Base-by-base conservation (phyloP, 1,284 basidiomycete species). In the Cerrena zonata region DNA sequence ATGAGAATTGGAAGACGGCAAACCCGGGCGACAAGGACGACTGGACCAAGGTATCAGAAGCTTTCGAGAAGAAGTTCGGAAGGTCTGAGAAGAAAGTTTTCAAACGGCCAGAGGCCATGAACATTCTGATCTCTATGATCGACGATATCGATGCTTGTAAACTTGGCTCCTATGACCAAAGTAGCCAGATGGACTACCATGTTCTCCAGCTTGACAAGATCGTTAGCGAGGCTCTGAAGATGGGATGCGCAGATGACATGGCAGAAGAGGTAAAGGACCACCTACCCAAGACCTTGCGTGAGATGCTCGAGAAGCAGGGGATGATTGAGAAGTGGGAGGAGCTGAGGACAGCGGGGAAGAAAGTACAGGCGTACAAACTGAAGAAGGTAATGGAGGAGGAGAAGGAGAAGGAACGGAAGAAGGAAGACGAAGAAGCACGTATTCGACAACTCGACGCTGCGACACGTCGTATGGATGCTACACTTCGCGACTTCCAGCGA, bases 291-390 rank as follows among this genome's bases (percentile, higher is more conserved):
- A 19, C 36, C 7, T 4, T 30, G 10, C 23, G 39, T 3, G 4
- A 21, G 30, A 4, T 4, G 4, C 19, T 40, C 37, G 24, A 39
- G 2, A 10, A 19, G 5, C n/a, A 25, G 21, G 36, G 18, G n/a
- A 25, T 51, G 19, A 36, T n/a, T n/a, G n/a, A 19, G n/a, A 34
- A 15, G 19, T 53, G 52, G 52, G 42, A 38, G 4, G 44, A 30
- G 25, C 42, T 53, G 15, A n/a, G 26, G 21, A 23, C 24, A 18
- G 48, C 13, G 25, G 18, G 45, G 24, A 23, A 42, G 21, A 30
- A 13, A 15, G 30, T 53, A 4, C 11, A 26, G n/a, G 18, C 44
- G 3, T 5, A 11, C 18, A 41, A 27, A 22, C 24, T 49, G 18
- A 49, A 49, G 44, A 39, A 50, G 30, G 13, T 26, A 4, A 25